These are phyloP conservation scores for Hypoxylon sp. DNA, from an alignment of 2,329 filamentous ascomycete genomes.

Conservation along the genomic window DNA sequence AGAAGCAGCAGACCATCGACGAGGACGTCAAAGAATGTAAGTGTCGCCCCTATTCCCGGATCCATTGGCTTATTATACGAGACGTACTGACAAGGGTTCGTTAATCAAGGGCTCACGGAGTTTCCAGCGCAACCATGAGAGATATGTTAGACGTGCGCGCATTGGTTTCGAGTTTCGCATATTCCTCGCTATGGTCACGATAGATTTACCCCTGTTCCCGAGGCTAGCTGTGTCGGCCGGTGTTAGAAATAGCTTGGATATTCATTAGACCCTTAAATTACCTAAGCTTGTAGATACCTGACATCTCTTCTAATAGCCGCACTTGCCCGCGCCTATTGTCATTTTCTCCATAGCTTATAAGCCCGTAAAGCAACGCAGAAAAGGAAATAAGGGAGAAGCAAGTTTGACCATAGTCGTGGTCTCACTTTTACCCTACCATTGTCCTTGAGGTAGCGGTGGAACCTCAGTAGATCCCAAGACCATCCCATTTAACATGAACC, in stretches of 20 bases:
- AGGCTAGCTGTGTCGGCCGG: constrained; percentile 4
- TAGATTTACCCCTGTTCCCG: constrained; percentile 18
- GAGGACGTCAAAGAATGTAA: constrained; percentile 43
- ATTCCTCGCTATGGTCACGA: constrained; percentile 19
- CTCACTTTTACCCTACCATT: background rate
- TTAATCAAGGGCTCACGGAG: constrained; percentile 36
- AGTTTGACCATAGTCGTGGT: background rate
- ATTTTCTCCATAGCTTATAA: constrained; percentile 6
- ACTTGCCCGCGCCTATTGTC: background rate
- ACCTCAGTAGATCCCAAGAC: background rate
- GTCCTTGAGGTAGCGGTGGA: background rate
- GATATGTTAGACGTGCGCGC: background rate
- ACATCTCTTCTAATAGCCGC: constrained; percentile 8
- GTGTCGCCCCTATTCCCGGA: background rate
- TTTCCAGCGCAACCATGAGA: constrained; percentile 36
- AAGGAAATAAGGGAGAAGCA: background rate
- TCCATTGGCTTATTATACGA: background rate
- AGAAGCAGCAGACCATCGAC: constrained; percentile 41
- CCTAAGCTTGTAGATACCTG: constrained; percentile 29
- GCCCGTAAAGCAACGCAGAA: background rate
- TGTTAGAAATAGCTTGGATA: constrained; percentile 21
- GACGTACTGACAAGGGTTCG: constrained; percentile 16
- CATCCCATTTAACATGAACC: background rate
- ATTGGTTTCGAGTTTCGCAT: constrained; percentile 3
- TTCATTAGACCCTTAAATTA: constrained; percentile 22